Evolutionary conservation across 306 rosid species (phyloP).

Genomic region (Acacia melanoxylon): DNA sequence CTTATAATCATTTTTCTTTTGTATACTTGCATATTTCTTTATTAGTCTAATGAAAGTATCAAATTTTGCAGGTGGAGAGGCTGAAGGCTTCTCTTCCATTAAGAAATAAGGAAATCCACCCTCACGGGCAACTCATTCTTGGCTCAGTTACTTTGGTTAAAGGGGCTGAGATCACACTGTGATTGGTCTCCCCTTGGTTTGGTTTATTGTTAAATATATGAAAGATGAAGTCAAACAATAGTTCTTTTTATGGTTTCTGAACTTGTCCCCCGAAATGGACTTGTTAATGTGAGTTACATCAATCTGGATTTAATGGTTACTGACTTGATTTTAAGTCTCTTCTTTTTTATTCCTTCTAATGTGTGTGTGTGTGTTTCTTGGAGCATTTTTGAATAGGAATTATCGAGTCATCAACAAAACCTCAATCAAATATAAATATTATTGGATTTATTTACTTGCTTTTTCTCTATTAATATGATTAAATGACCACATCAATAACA

Average conservation of each 20-base stretch:
- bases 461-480: too few species aligned
- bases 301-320: background rate
- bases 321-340: background rate
- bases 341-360: background rate
- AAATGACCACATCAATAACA: too few species aligned
- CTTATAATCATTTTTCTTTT: background rate
- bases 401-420: background rate
- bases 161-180: constrained; percentile 29
- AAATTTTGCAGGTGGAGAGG: constrained; percentile 49
- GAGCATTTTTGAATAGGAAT: background rate
- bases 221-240: background rate
- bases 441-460: too few species aligned
- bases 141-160: constrained; percentile 57
- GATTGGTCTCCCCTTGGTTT: constrained; percentile 19
- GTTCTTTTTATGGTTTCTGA: background rate
- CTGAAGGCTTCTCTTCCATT: constrained; percentile 38
- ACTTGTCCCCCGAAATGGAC: constrained; percentile 4
- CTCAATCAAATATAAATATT: background rate
- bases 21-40: background rate
- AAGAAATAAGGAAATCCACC: constrained; percentile 35
- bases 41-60: constrained; percentile 28
- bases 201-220: constrained; percentile 17
- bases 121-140: constrained; percentile 90
- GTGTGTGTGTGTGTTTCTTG: background rate
- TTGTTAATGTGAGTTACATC: constrained; percentile 21